These are phyloP conservation scores for Cardamine chenopodiifolia DNA, from an alignment of 345 rosid species.

Conservation along the genomic window DNA sequence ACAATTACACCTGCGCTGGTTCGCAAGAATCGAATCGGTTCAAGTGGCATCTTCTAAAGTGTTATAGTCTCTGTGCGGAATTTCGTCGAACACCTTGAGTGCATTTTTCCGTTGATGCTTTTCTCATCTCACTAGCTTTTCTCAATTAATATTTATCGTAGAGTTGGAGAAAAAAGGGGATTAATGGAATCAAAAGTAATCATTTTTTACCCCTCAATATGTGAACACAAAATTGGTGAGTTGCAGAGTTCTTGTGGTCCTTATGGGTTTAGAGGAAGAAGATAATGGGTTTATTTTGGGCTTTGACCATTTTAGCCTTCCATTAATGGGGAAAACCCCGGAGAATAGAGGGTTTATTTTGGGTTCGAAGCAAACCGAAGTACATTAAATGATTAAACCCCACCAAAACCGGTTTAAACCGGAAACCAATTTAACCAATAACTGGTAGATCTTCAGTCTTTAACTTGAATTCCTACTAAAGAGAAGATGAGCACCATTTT, in stretches of 20 bases:
- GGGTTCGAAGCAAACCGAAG: conserved; percentile 17
- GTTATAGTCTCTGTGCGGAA: conserved; percentile 32
- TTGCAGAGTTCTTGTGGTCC: not conserved
- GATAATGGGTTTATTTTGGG: not conserved
- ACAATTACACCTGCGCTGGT: conserved; percentile 44
- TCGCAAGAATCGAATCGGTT: conserved; percentile 47
- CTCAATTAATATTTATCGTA: not conserved
- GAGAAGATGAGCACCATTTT: conserved; percentile 68
- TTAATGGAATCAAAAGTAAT: not conserved
- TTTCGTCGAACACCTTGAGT: conserved; percentile 49
- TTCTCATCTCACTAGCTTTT: not conserved
- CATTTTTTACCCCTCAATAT: not conserved
- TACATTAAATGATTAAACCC: not conserved
- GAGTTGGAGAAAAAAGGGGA: not conserved
- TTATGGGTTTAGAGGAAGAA: conserved; percentile 1
- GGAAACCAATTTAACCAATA: not conserved
- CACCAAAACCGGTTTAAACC: not conserved
- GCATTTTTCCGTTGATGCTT: conserved; percentile 12
- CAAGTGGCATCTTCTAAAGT: conserved; percentile 49
- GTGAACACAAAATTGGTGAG: not conserved
- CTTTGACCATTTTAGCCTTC: conserved; percentile 14
- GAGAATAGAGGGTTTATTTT: not conserved
- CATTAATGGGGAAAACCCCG: not conserved
- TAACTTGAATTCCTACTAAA: conserved; percentile 46
- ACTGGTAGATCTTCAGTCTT: not conserved